Evolutionary conservation across 1,139 yeast genomes (phyloP), one percentile per base, ranked within the genome.

Genomic region (Magnusiomyces tetraspermus): DNA sequence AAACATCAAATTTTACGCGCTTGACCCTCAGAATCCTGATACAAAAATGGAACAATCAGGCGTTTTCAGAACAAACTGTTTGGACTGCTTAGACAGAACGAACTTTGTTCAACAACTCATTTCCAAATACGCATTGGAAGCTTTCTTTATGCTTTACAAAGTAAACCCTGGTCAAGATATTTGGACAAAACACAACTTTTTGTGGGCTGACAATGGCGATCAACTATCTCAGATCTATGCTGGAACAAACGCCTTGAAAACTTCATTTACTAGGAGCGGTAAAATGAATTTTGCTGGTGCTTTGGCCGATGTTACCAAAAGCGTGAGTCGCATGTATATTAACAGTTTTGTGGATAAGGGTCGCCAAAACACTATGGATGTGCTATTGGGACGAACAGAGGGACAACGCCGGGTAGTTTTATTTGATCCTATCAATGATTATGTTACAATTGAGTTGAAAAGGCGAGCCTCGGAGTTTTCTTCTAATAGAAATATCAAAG

Each of bases 181-280:
- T 46, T 75, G 82, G 65, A 66, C 70, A 42, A 81, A 78, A 56
- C 97, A 90, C 63, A 86, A 89, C 61, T 74, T 83, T 2, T 70
- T 92, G 23, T 94, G 98, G 98, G 99, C 98, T 0, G 97, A 94
- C 67, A 90, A 92, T 67, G 99, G 98, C 48, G 98, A 94, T 68
- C 96, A 94, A 56, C 79, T 94, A 10, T 89, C 97, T 0, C 97
- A 89, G 66, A 92, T 92, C 30, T 94, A 94, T 66, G 92, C 98
- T 0, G 98, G 98, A 5, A 94, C 98, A 0, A 90, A 92, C 65
- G 98, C 98, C 0, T 73, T 94, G 50, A 94, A 94, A 67, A 87
- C 97, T 0, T 87, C 96, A 3, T 92, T 85, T 65, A 85, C 97
- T 1, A 77, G 98, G 64, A 84, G 88, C 43, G 98, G 98, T 19